phyloP scores from a whole-genome alignment of 345 rosid species.

The Laguncularia racemosa region DNA sequence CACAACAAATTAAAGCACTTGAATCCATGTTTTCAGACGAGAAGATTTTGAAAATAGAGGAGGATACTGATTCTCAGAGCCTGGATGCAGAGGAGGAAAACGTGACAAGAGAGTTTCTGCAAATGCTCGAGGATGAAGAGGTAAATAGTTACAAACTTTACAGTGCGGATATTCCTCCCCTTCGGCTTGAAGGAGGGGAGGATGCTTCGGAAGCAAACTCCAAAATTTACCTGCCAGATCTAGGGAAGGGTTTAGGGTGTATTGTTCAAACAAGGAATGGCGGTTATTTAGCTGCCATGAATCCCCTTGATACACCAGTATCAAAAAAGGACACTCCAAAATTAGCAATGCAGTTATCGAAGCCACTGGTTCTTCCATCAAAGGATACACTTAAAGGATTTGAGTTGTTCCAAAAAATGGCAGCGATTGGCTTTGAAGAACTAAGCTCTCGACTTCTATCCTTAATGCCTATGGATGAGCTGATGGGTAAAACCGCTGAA shows the following conservation, averaged over 20 bases:
- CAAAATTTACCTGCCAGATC: conserved; percentile 60
- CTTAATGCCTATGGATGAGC: conserved; percentile 71
- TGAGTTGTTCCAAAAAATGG: conserved; percentile 70
- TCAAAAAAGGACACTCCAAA: conserved; percentile 72
- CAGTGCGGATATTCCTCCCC: conserved; percentile 36
- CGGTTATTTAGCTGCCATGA: conserved; percentile 83
- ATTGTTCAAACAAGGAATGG: conserved; percentile 89
- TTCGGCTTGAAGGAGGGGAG: conserved; percentile 38
- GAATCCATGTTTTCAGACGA: conserved; percentile 78
- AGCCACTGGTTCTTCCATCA: conserved; percentile 49
- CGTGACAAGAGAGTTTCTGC: conserved; percentile 80
- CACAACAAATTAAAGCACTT: conserved; percentile 87
- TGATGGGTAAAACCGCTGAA: conserved; percentile 86
- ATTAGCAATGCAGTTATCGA: conserved; percentile 88
- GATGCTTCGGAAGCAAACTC: conserved; percentile 40
- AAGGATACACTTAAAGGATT: conserved; percentile 40
- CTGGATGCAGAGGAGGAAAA: conserved; percentile 81
- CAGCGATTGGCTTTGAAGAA: conserved; percentile 48
- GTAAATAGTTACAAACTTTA: conserved; percentile 19
- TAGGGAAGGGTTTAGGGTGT: conserved; percentile 80
- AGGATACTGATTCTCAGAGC: conserved; percentile 49
- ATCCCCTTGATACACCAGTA: conserved; percentile 59
- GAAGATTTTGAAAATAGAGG: conserved; percentile 24
- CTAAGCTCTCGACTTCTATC: conserved; percentile 50
- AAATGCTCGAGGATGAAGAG: conserved; percentile 75